Evolutionary conservation across 306 rosid species (phyloP), one percentile per base, ranked within the genome.

Genomic region (Inga leiocalycina): DNA sequence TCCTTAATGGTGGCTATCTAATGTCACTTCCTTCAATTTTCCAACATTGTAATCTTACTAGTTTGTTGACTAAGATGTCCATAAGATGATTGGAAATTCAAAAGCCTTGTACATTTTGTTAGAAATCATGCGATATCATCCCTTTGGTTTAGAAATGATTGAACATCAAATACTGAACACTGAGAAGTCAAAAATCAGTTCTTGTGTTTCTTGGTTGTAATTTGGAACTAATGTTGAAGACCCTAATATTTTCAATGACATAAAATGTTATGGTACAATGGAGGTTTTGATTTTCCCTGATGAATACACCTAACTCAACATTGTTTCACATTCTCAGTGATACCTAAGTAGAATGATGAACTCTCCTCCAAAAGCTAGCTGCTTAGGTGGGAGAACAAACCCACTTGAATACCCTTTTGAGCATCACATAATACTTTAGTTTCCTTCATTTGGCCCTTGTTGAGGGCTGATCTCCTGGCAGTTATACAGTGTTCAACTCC

Each of bases 241-340:
- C 54, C 62, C 72, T 37, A 64, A 32, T 19, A 59, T 32, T 37
- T 65, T 45, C 44, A 30, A 39, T 69, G 71, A 75, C 51, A 57
- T 65, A 86, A 71, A 30, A 32, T 62, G 67, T 70, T 80, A 32
- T 45, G 51, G 65, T 76, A 83, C 41, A 57, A 27, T n/a, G 15
- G 35, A 52, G 44, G 61, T 78, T 70, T 48, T 52, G 44, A 49
- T 35, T 80, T 77, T 77, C 68, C 51, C 3, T 30, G 43, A 78
- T 17, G 59, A 20, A 67, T 46, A 30, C 65, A 54, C 75, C 73
- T 76, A 75, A 57, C 77, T 6, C 8, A 67, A 76, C 45, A 24
- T 76, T n/a, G 57, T 71, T 64, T 71, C 54, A 65, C 52, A 64
- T 72, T 16, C 52, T 64, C 62, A 76, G 10, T 9, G 54, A 48